Conservation (phyloP, 2,329 filamentous ascomycete genomes). For the Pezicula radicicola region DNA sequence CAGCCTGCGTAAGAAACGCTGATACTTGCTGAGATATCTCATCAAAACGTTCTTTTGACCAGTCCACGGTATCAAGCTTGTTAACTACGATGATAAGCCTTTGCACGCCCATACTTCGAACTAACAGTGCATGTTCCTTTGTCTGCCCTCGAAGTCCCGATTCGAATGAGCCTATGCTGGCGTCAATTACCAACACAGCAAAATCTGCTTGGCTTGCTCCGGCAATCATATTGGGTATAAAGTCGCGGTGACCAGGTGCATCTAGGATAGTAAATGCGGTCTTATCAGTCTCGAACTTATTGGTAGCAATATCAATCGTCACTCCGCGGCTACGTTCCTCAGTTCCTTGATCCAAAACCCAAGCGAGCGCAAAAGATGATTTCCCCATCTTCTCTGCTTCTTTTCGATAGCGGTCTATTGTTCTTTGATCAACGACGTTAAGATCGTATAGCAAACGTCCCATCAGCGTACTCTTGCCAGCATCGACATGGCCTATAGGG, state of each 20-base stretch:
- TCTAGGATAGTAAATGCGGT: slow-evolving; percentile 93
- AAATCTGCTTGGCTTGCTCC: slow-evolving; percentile 95
- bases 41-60: slow-evolving; percentile 79
- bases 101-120: slow-evolving; percentile 87
- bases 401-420: slow-evolving; percentile 81
- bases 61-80: slow-evolving; percentile 85
- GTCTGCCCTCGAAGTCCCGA: slow-evolving; percentile 92
- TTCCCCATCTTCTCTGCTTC: slow-evolving; percentile 93
- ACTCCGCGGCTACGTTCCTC: slow-evolving; percentile 90
- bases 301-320: slow-evolving; percentile 94
- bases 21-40: slow-evolving; percentile 82
- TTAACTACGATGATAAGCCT: slow-evolving; percentile 89
- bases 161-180: slow-evolving; percentile 87
- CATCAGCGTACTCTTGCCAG: slow-evolving; percentile 97
- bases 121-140: slow-evolving; percentile 84
- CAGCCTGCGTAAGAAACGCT: slow-evolving; percentile 77
- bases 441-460: slow-evolving; percentile 88
- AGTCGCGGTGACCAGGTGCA: slow-evolving; percentile 90
- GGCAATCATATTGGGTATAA: slow-evolving; percentile 98
- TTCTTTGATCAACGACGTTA: slow-evolving; percentile 82
- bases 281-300: slow-evolving; percentile 85
- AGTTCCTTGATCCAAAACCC: slow-evolving; percentile 89
- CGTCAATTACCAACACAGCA: slow-evolving; percentile 90
- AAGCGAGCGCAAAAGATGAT: slow-evolving; percentile 91
- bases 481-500: slow-evolving; percentile 81